Evolutionary conservation across 179 eudicot species (phyloP).

Genomic region (Corrigiola litoralis): DNA sequence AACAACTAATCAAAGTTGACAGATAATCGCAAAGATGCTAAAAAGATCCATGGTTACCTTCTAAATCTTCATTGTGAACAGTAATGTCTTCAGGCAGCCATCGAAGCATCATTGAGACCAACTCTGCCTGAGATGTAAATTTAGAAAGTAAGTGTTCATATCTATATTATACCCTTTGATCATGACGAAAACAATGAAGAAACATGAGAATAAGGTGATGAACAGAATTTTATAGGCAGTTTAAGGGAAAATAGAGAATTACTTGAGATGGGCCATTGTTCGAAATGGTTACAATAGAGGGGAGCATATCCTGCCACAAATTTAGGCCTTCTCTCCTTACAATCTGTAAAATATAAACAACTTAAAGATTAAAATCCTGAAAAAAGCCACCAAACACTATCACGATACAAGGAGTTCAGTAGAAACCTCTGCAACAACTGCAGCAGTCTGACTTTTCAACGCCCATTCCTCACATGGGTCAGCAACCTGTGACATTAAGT

Average conservation of each 20-base stretch:
- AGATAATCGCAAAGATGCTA: background rate
- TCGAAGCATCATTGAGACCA: slow-evolving; percentile 91
- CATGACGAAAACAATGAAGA: slow-evolving; percentile 3
- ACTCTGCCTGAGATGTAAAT: slow-evolving; percentile 65
- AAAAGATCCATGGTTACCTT: slow-evolving; percentile 48
- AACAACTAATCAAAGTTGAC: background rate
- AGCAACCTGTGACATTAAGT: slow-evolving; percentile 74
- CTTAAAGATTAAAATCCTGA: background rate
- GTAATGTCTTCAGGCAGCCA: slow-evolving; percentile 99
- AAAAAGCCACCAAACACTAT: slow-evolving; percentile 8
- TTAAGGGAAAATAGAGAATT: slow-evolving; percentile 18
- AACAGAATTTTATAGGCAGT: background rate
- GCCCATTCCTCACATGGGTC: slow-evolving; percentile 84
- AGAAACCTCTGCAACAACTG: slow-evolving; percentile 88
- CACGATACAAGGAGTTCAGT: background rate
- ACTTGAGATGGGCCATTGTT: slow-evolving; percentile 88
- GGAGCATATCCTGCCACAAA: slow-evolving; percentile 82
- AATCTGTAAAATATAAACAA: slow-evolving; percentile 42
- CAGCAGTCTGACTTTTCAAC: slow-evolving; percentile 90
- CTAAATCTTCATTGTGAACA: slow-evolving; percentile 96
- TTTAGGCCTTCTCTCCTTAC: slow-evolving; percentile 83
- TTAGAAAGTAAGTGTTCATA: background rate
- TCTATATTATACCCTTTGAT: background rate
- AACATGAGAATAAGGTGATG: too few relatives aligned
- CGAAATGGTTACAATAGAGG: slow-evolving; percentile 70